Percentiles rank a stretch among this genome's conserved stretches.
Evolutionary conservation across 2,329 filamentous ascomycete genomes (phyloP).

Genomic region (Didymellaceae sp.): DNA sequence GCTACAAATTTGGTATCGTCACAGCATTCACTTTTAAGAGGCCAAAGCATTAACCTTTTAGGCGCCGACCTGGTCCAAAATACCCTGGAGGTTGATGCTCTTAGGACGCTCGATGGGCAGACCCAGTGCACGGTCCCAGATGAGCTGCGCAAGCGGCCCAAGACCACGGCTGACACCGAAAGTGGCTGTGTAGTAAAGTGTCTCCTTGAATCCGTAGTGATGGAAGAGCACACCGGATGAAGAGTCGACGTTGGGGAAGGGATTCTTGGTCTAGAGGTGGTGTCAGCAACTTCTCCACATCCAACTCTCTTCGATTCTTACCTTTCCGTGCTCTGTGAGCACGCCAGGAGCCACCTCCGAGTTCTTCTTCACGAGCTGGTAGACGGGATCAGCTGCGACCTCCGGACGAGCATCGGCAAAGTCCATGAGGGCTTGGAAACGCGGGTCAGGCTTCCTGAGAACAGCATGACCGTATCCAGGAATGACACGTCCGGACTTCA

Average conservation of each 20-base stretch:
- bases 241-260: constrained; percentile 95
- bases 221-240: constrained; percentile 94
- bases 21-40: constrained; percentile 1
- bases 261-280: constrained; percentile 77
- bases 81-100: constrained; percentile 90
- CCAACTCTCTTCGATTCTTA: constrained; percentile 33
- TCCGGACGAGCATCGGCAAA: constrained; percentile 85
- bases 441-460: constrained; percentile 93
- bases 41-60: constrained; percentile 18
- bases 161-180: constrained; percentile 75
- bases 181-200: constrained; percentile 85
- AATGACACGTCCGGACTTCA: constrained; percentile 92
- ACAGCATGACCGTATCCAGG: constrained; percentile 96
- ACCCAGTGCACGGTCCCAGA: constrained; percentile 94
- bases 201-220: constrained; percentile 97
- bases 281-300: background rate
- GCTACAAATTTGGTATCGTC: constrained; percentile 27
- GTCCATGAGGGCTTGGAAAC: constrained; percentile 96
- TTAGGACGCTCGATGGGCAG: constrained; percentile 97
- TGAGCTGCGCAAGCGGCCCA: constrained; percentile 88
- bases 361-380: constrained; percentile 93
- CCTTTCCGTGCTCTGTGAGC: constrained; percentile 91
- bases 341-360: constrained; percentile 89
- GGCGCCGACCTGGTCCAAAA: constrained; percentile 67
- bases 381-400: constrained; percentile 86